These are phyloP conservation scores for Phytophthora hibernalis DNA, from an alignment of 352 stramenopile species.

Conservation along the genomic window DNA sequence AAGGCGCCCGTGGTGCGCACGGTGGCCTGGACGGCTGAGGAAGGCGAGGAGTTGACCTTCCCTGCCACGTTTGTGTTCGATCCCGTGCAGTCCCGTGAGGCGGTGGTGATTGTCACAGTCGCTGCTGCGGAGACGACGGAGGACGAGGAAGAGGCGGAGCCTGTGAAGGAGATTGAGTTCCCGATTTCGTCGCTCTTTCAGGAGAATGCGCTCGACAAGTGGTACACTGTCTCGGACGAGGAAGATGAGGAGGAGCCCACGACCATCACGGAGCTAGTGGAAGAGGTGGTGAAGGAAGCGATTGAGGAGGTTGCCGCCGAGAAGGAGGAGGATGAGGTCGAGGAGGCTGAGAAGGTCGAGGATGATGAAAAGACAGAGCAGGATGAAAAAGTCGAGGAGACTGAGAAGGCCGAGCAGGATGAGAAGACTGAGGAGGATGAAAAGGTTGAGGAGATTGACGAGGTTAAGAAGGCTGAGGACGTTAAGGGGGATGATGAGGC, in stretches of 20 bases:
- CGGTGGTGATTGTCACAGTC: constrained; percentile 77
- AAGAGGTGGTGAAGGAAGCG: constrained; percentile 30
- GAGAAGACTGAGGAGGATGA: constrained; percentile 12
- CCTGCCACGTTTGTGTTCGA: constrained; percentile 84
- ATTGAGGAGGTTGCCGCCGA: constrained; percentile 27
- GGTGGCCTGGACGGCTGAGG: constrained; percentile 41
- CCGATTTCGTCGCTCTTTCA: constrained; percentile 80
- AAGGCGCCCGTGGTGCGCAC: constrained; percentile 53
- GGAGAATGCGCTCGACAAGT: constrained; percentile 64
- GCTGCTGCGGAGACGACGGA: constrained; percentile 36
- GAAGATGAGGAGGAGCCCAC: constrained; percentile 46
- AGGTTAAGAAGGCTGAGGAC: constrained; percentile 21
- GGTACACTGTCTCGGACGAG: constrained; percentile 70
- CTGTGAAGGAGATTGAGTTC: constrained; percentile 84
- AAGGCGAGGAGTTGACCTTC: constrained; percentile 37
- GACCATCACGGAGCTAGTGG: constrained; percentile 41
- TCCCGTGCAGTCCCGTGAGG: constrained; percentile 83
- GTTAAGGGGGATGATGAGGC: constrained; percentile 21
- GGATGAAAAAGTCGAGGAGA: constrained; percentile 12
- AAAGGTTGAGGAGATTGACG: constrained; percentile 12
- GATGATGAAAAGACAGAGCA: background rate
- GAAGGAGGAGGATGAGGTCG: constrained; percentile 17
- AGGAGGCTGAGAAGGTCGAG: constrained; percentile 17
- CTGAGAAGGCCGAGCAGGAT: constrained; percentile 15
- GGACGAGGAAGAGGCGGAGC: constrained; percentile 60